Evolutionary conservation across 176 grass and related monocot species (phyloP).

Genomic region (Hsuehochloa calcarea): DNA sequence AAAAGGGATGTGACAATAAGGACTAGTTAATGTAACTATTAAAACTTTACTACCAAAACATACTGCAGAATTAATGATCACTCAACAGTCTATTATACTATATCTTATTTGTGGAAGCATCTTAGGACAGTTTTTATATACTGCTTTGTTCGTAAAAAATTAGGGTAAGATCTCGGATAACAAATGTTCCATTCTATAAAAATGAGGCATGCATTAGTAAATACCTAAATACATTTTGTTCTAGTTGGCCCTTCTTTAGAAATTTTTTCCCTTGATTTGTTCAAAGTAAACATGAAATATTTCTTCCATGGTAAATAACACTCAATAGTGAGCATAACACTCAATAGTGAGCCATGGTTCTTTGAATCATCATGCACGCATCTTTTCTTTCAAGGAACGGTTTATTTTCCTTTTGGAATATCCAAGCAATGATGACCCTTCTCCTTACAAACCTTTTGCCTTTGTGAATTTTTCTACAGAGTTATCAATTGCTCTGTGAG

Average conservation of each 20-base stretch:
- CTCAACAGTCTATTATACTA: neutral
- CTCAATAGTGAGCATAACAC: neutral
- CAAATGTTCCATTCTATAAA: neutral
- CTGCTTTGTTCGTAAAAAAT: neutral
- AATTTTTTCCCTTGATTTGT: neutral
- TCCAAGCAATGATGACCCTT: neutral
- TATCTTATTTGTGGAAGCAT: neutral
- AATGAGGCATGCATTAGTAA: neutral
- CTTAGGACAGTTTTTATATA: neutral
- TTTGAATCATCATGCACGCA: neutral
- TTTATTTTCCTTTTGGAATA: neutral
- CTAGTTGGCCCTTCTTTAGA: neutral
- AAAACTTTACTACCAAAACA: neutral
- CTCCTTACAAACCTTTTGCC: neutral
- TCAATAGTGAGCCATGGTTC: neutral
- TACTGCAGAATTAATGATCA: neutral
- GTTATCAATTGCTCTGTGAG: conserved; percentile 83
- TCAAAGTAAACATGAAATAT: neutral
- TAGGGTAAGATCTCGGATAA: neutral
- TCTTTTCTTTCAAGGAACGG: neutral
- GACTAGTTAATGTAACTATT: neutral
- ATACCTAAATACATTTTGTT: neutral
- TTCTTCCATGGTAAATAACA: neutral
- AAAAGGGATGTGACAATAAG: neutral
- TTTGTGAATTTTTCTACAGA: conserved; percentile 50